Evolutionary conservation across 176 grass and related monocot genomes (phyloP).

Genomic region (Puccinellia tenuiflora): DNA sequence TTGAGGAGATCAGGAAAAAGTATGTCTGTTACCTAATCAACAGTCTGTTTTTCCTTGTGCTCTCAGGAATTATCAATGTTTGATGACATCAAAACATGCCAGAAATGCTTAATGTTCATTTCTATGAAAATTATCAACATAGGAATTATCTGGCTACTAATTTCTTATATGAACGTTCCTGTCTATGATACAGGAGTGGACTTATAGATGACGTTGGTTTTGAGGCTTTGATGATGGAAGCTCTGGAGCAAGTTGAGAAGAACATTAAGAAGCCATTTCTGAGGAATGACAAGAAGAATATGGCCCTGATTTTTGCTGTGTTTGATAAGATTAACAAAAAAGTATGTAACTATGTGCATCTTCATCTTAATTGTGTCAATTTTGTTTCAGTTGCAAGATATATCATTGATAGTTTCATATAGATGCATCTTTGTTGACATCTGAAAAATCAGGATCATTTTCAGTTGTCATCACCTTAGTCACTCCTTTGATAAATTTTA

Average conservation of each 20-base stretch:
- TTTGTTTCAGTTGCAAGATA: background rate
- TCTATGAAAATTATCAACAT: background rate
- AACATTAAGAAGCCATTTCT: slow-evolving; percentile 86
- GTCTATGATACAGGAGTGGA: slow-evolving; percentile 48
- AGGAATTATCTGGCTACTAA: background rate
- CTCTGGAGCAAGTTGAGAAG: slow-evolving; percentile 85
- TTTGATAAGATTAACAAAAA: slow-evolving; percentile 89
- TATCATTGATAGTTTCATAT: background rate
- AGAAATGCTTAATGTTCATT: background rate
- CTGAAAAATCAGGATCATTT: background rate
- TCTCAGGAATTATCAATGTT: background rate
- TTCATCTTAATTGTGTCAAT: background rate
- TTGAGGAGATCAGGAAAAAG: no score
- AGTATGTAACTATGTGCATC: slow-evolving; percentile 36
- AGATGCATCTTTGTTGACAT: background rate
- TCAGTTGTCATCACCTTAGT: background rate
- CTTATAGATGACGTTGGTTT: slow-evolving; percentile 61
- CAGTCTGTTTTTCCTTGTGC: background rate
- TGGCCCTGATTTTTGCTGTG: slow-evolving; percentile 56
- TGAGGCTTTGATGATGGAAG: slow-evolving; percentile 86
- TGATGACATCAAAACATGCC: background rate
- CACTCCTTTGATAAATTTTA: no score
- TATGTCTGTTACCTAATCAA: background rate
- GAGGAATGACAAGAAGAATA: slow-evolving; percentile 88
- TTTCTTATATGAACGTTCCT: background rate